Conservation (phyloP, 805 yeast genomes). For the Ogataea nitratoaversa region DNA sequence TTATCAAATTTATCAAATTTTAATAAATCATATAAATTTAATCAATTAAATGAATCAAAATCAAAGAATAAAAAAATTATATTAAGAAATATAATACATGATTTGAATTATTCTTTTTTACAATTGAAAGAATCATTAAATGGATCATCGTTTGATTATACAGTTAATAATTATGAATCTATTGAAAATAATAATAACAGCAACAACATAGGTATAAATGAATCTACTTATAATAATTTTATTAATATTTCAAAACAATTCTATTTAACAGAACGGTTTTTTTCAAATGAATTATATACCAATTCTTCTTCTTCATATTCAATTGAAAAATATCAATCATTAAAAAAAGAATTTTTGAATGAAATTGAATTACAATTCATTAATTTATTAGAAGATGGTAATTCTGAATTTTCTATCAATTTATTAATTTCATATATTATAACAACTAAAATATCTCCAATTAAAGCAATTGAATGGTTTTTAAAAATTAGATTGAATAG, state of each 20-base stretch:
- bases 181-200: background rate
- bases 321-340: conserved; percentile 13
- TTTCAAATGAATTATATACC: conserved; percentile 12
- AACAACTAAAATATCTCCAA: conserved; percentile 13
- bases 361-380: conserved; percentile 19
- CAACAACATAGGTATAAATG: conserved; percentile 7
- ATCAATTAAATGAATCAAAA: conserved; percentile 9
- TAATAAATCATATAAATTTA: conserved; percentile 5
- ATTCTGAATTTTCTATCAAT: conserved; percentile 25
- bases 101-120: conserved; percentile 19
- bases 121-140: conserved; percentile 9
- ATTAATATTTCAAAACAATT: conserved; percentile 23
- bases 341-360: conserved; percentile 15
- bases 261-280: conserved; percentile 21
- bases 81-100: conserved; percentile 25
- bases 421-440: conserved; percentile 24
- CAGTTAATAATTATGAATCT: too few species aligned
- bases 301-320: conserved; percentile 8
- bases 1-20: conserved; percentile 21
- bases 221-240: conserved; percentile 14
- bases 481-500: conserved; percentile 19
- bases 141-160: too few species aligned
- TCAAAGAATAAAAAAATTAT: conserved; percentile 15
- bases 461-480: conserved; percentile 22
- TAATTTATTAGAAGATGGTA: conserved; percentile 23